Conservation (phyloP, 2,329 filamentous ascomycete species). For the Mycosphaerella sp. region DNA sequence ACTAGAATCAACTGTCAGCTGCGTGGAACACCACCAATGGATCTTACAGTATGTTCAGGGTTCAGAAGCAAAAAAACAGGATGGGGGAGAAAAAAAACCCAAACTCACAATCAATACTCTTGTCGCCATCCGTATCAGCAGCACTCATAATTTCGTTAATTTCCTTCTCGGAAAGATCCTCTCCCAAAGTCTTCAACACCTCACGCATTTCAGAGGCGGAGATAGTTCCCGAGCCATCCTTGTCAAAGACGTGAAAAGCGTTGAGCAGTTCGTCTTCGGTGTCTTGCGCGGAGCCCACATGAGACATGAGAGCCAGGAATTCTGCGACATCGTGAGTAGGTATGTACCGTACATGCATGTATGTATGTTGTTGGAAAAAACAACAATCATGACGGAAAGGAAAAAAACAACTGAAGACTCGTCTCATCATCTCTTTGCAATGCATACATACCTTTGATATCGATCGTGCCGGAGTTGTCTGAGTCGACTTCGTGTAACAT, state of each 20-base stretch:
- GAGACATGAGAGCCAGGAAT: slow-evolving; percentile 19
- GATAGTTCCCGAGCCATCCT: slow-evolving; percentile 16
- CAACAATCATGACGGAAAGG: background rate
- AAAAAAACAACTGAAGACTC: background rate
- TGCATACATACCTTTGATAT: slow-evolving; percentile 16
- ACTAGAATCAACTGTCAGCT: slow-evolving; percentile 1
- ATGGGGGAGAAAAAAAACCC: background rate
- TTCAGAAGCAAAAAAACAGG: background rate
- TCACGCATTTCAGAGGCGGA: slow-evolving; percentile 15
- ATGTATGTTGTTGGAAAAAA: too few species aligned
- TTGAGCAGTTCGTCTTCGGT: slow-evolving; percentile 16
- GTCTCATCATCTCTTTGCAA: too few species aligned
- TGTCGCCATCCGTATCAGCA: slow-evolving; percentile 18
- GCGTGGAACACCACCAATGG: too few species aligned
- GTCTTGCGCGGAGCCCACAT: slow-evolving; percentile 10
- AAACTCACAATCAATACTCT: slow-evolving; percentile 16
- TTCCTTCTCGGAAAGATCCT: slow-evolving; percentile 16
- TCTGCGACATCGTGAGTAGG: too few species aligned
- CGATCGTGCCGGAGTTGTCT: slow-evolving; percentile 16
- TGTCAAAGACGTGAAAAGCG: slow-evolving; percentile 18
- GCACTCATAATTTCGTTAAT: slow-evolving; percentile 18
- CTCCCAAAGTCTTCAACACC: slow-evolving; percentile 17
- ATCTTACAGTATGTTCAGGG: too few species aligned
- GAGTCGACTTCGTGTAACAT: slow-evolving; percentile 19
- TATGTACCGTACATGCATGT: too few species aligned